Conservation (phyloP, 306 rosid genomes). For the Castanospermum australe region DNA sequence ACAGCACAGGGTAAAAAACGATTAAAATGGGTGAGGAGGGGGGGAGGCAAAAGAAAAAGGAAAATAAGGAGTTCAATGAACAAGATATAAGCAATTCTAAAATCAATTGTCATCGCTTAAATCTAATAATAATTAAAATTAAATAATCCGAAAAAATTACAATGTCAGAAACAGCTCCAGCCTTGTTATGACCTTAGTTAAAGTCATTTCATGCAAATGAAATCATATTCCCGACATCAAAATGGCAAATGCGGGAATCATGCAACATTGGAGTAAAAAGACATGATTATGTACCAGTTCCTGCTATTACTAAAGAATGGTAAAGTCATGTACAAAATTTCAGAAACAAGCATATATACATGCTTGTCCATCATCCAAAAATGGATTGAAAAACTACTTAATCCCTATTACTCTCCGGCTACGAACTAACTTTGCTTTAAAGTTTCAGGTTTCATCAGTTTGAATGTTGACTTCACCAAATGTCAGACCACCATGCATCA, state of each 20-base stretch:
- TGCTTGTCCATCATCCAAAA: constrained; percentile 31
- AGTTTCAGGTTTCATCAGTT: background rate
- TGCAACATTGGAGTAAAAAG: background rate
- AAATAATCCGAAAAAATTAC: too few relatives aligned
- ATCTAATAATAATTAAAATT: background rate
- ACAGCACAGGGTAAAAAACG: too few relatives aligned
- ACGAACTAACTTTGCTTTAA: constrained; percentile 4
- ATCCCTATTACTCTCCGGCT: constrained; percentile 13
- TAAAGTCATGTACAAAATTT: constrained; percentile 35
- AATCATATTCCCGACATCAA: too few relatives aligned
- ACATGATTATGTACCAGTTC: background rate
- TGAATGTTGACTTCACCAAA: background rate
- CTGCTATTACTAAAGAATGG: constrained; percentile 27
- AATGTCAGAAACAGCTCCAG: too few relatives aligned
- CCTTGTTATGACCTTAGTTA: too few relatives aligned
- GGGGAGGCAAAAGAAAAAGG: too few relatives aligned
- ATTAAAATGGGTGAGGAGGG: too few relatives aligned
- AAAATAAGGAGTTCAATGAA: background rate
- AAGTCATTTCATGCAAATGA: too few relatives aligned
- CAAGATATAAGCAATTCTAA: background rate
- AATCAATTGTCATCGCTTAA: background rate
- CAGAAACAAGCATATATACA: constrained; percentile 30
- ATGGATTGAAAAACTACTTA: constrained; percentile 19
- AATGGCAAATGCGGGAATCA: too few relatives aligned
- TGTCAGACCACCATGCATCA: background rate